Evolutionary conservation across 345 rosid genomes (phyloP).

Genomic region (Trapa incisa): DNA sequence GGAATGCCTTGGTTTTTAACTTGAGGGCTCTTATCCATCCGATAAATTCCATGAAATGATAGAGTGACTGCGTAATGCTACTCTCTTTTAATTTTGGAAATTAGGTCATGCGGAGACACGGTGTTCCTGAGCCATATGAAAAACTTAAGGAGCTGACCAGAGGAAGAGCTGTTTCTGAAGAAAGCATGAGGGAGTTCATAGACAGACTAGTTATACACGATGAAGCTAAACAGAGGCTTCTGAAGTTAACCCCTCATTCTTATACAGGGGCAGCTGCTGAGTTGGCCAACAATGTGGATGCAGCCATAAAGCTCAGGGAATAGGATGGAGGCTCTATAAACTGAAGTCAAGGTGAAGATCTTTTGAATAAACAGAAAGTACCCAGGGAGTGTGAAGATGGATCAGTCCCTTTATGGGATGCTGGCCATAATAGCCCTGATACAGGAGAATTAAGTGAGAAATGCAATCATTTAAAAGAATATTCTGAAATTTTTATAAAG

Average conservation of each 20-base stretch:
- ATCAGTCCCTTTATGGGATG: no score
- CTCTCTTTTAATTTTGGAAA: neutral
- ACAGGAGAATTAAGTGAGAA: neutral
- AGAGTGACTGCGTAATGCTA: neutral
- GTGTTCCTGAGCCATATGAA: constrained; percentile 91
- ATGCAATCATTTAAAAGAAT: no score
- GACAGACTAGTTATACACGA: constrained; percentile 1
- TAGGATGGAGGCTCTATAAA: constrained; percentile 5
- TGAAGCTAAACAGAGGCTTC: constrained; percentile 23
- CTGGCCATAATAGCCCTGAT: no score
- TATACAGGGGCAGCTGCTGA: constrained; percentile 73
- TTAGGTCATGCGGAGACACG: constrained; percentile 86
- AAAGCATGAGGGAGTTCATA: constrained; percentile 6
- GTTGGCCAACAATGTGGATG: constrained; percentile 43
- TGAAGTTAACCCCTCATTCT: constrained; percentile 58
- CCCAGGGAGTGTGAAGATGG: no score
- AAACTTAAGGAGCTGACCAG: constrained; percentile 85
- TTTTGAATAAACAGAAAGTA: no score
- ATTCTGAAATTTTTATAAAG: no score
- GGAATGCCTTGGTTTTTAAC: constrained; percentile 2
- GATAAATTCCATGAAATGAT: neutral
- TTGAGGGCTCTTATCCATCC: neutral
- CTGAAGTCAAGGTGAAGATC: neutral
- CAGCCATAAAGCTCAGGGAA: constrained; percentile 24
- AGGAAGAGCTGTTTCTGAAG: constrained; percentile 31